These are phyloP conservation scores for Triticum timopheevii DNA, from an alignment of 176 grass and related monocot genomes.

Conservation along the genomic window DNA sequence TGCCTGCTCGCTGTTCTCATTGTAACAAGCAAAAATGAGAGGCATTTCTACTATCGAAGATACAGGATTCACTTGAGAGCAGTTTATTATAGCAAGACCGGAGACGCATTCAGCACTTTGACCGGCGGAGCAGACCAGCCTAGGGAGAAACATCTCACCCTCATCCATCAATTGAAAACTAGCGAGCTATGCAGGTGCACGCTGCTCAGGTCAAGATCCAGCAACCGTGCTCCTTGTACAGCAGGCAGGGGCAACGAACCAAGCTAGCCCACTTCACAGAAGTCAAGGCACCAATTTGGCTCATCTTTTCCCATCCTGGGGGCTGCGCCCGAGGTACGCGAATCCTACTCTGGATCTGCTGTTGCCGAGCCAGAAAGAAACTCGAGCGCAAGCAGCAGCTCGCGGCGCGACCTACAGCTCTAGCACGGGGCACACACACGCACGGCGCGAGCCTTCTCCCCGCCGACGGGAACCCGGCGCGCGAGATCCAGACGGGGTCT, in stretches of 20 bases:
- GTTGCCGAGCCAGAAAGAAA: no score
- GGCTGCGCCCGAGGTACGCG: no score
- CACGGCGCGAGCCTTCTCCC: neutral
- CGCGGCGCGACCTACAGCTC: no score
- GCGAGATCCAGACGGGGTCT: neutral
- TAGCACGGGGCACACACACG: neutral
- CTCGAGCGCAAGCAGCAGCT: neutral
- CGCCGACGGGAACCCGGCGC: neutral
- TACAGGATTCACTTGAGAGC: neutral
- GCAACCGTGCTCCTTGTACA: no score
- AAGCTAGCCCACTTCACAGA: rapidly evolving
- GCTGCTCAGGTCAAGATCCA: neutral
- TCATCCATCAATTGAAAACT: neutral
- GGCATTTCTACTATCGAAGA: rapidly evolving
- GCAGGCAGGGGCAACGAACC: no score
- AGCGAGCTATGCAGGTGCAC: neutral
- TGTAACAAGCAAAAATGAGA: neutral
- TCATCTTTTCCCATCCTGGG: neutral
- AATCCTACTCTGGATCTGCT: neutral
- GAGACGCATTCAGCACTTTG: neutral
- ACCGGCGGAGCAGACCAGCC: neutral
- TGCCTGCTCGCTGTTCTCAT: no score
- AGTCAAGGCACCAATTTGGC: neutral
- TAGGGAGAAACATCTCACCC: neutral
- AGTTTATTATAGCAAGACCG: neutral